phyloP scores from a whole-genome alignment of 257 asterid species.

The Solanum chmielewskii region DNA sequence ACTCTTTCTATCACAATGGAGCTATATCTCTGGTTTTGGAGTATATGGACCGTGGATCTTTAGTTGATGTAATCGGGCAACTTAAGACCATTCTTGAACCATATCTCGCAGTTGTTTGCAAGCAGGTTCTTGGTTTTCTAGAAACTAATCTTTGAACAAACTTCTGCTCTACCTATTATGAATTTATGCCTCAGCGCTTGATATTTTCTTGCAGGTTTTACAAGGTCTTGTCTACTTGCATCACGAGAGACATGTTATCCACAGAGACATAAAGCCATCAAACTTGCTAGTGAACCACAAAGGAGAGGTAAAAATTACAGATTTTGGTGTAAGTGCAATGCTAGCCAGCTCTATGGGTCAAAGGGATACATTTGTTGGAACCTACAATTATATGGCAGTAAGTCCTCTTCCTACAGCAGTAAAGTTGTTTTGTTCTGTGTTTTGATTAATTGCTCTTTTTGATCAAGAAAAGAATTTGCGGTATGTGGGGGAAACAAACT shows the following conservation, averaged over 20 bases:
- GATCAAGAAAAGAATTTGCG: background rate
- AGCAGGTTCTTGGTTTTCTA: conserved; percentile 50
- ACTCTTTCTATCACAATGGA: conserved; percentile 97
- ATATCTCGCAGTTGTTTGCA: conserved; percentile 85
- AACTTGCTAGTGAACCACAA: conserved; percentile 81
- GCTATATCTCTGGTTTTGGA: conserved; percentile 89
- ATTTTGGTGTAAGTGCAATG: conserved; percentile 98
- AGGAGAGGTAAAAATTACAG: conserved; percentile 95
- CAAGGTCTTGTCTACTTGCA: conserved; percentile 84
- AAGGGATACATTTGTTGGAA: conserved; percentile 91
- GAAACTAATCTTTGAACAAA: background rate
- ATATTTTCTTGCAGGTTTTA: conserved; percentile 46
- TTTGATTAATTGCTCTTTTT: background rate
- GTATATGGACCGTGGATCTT: conserved; percentile 99
- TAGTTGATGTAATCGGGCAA: conserved; percentile 41
- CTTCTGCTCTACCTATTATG: background rate
- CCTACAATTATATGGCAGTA: conserved; percentile 98
- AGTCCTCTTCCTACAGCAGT: conserved; percentile 10
- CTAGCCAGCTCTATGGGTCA: conserved; percentile 93
- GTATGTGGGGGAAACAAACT: background rate
- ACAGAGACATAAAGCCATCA: conserved; percentile 79
- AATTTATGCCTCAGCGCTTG: background rate
- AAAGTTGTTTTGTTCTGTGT: background rate
- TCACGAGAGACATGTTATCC: conserved; percentile 87
- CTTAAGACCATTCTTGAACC: conserved; percentile 92